These are phyloP conservation scores for Talaromyces thailandensis DNA, from an alignment of 495 filamentous ascomycete genomes.

Conservation along the genomic window DNA sequence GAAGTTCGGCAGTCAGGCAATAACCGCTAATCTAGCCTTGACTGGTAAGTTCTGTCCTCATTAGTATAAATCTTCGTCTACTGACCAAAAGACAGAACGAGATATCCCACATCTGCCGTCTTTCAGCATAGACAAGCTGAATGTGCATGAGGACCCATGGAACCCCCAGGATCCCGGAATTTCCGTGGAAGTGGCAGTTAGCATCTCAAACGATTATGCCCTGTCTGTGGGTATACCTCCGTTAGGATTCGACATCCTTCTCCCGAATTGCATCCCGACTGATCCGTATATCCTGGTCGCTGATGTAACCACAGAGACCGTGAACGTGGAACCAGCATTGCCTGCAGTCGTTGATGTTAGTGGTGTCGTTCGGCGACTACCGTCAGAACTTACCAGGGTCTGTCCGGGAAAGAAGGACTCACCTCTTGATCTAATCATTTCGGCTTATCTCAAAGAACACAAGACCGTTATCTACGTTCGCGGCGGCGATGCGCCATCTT, in stretches of 20 bases:
- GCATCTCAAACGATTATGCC: constrained; percentile 63
- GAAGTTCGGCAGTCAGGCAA: constrained; percentile 58
- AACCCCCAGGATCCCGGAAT: constrained; percentile 47
- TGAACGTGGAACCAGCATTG: constrained; percentile 55
- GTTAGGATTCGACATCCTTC: constrained; percentile 73
- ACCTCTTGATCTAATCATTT: constrained; percentile 76
- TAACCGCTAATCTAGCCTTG: constrained; percentile 65
- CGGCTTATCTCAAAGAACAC: constrained; percentile 70
- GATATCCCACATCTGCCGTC: constrained; percentile 68
- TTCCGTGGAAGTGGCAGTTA: constrained; percentile 64
- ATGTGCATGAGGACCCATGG: constrained; percentile 56
- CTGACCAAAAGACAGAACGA: constrained; percentile 23
- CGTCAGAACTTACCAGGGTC: constrained; percentile 53
- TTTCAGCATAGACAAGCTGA: constrained; percentile 68
- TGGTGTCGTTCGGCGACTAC: constrained; percentile 60
- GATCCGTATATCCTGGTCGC: constrained; percentile 65
- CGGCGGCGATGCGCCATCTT: constrained; percentile 57
- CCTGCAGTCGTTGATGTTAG: constrained; percentile 58
- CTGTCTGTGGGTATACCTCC: constrained; percentile 64
- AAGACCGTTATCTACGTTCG: constrained; percentile 71
- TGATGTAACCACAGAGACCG: constrained; percentile 54
- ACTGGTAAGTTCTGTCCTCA: constrained; percentile 56
- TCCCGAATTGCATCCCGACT: constrained; percentile 61
- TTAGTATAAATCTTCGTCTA: background rate
- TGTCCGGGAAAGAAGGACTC: constrained; percentile 72